Evolutionary conservation across 148 eudicot genomes (phyloP).

Genomic region (Simmondsia chinensis): DNA sequence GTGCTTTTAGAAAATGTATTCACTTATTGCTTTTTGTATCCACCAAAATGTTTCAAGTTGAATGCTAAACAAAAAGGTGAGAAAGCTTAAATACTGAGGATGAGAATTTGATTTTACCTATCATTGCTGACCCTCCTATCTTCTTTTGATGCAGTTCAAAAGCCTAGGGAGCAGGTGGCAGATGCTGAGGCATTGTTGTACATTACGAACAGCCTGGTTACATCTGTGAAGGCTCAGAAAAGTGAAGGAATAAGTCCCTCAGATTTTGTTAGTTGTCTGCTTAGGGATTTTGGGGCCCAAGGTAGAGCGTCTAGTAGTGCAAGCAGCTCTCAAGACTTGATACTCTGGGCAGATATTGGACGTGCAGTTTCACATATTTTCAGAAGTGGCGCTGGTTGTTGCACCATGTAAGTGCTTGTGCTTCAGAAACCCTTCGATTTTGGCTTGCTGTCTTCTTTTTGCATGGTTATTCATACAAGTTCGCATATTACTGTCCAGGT

Average conservation of each 20-base stretch:
- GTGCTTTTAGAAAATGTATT: too few relatives aligned
- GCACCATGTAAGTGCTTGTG: conserved; percentile 46
- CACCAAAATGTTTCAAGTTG: too few relatives aligned
- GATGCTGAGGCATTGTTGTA: conserved; percentile 85
- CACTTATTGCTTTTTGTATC: too few relatives aligned
- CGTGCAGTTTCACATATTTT: conserved; percentile 50
- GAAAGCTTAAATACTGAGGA: background rate
- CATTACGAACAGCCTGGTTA: conserved; percentile 53
- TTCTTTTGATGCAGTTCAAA: conserved; percentile 44
- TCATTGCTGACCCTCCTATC: background rate
- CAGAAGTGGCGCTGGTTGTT: conserved; percentile 45
- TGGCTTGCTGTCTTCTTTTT: background rate
- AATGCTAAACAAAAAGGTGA: too few relatives aligned
- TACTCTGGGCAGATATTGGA: conserved; percentile 72
- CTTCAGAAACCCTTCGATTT: background rate
- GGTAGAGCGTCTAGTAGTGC: conserved; percentile 34
- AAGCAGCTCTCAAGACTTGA: conserved; percentile 23
- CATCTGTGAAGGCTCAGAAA: conserved; percentile 53
- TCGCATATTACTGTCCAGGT: conserved; percentile 27
- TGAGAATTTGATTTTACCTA: background rate
- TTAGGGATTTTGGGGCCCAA: conserved; percentile 42
- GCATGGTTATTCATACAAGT: background rate
- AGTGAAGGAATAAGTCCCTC: conserved; percentile 62
- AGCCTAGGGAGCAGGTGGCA: conserved; percentile 89
- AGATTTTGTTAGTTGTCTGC: conserved; percentile 48